Base-by-base conservation (phyloP, 306 rosid genomes). In the Gynostemma pentaphyllum region DNA sequence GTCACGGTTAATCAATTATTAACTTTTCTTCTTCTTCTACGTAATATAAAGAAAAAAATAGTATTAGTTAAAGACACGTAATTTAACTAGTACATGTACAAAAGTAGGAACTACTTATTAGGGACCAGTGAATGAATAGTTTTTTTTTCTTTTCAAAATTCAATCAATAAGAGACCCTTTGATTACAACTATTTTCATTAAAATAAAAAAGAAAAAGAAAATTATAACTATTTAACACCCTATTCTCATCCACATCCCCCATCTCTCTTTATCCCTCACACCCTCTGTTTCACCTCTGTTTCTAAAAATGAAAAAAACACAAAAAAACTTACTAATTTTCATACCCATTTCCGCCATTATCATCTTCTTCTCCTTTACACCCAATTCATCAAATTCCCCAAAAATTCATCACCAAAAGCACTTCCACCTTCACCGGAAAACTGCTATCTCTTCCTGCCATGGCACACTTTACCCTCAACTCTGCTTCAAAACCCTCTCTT, bases 381-480 rank as follows among this genome's bases (percentile, higher is more conserved):
- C 64, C 46, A 36, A 19, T 57, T 57, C 64, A 34, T 19, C 64
- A 37, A 57, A 57, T 3, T 37, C 46, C 64, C 30, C 45, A 32
- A 32, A 32, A 16, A n/a, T n/a, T n/a, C n/a, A 6, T 2, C 44
- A 2, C 44, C 1, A 11, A 42, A 42, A 12, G 16, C 37, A 32
- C 5, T 5, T 2, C 10, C 13, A 9, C 44, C 8, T 39, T 13
- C 46, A 37, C 4, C 64, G 37, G 37, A 7, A 37, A 12, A 36
- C 46, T 0, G 46, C 64, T 57, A 29, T 16, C 44, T 36, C 46
- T 29, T 15, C 39, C 45, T 91, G 98, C 75, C 37, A 76, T 32
- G 96, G 83, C 70, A 83, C 98, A 47, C 88, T 82, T 24, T 85
- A 85, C 73, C 85, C 76, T 24, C 21, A 75, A 24, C 92, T 85